Conservation (phyloP, 2,329 filamentous ascomycete species). For the Diaporthe vaccinii region DNA sequence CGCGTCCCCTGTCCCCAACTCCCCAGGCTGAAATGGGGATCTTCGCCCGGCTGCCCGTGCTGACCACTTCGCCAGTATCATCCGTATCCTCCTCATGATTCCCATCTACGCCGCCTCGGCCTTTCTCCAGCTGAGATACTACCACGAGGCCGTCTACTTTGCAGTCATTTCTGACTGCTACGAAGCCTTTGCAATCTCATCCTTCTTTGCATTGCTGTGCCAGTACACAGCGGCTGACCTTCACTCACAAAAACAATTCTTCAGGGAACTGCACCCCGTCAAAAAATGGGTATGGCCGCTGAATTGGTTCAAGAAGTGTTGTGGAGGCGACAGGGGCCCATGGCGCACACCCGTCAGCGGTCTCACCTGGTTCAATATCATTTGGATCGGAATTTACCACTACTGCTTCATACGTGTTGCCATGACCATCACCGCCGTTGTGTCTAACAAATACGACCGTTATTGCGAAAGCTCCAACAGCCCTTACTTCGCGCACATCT, state of each 20-base stretch:
- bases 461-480: constrained; percentile 86
- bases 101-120: constrained; percentile 83
- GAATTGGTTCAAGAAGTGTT: constrained; percentile 77
- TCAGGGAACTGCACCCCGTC: constrained; percentile 74
- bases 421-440: constrained; percentile 83
- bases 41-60: constrained; percentile 6
- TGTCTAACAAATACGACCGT: constrained; percentile 75
- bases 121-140: constrained; percentile 80
- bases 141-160: constrained; percentile 84
- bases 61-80: constrained; percentile 69
- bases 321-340: constrained; percentile 75
- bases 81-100: constrained; percentile 90
- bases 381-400: constrained; percentile 87
- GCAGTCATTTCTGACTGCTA: constrained; percentile 87
- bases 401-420: constrained; percentile 86
- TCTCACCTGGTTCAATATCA: constrained; percentile 90
- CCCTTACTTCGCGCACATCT: constrained; percentile 86
- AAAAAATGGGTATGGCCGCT: constrained; percentile 83
- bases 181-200: constrained; percentile 89
- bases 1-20: constrained; percentile 39
- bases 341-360: constrained; percentile 84
- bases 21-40: constrained; percentile 18
- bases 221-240: constrained; percentile 83
- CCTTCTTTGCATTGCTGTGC: constrained; percentile 87
- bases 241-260: constrained; percentile 86